Base-by-base conservation (phyloP, 2,329 filamentous ascomycete genomes). In the Chaetomium globosum region DNA sequence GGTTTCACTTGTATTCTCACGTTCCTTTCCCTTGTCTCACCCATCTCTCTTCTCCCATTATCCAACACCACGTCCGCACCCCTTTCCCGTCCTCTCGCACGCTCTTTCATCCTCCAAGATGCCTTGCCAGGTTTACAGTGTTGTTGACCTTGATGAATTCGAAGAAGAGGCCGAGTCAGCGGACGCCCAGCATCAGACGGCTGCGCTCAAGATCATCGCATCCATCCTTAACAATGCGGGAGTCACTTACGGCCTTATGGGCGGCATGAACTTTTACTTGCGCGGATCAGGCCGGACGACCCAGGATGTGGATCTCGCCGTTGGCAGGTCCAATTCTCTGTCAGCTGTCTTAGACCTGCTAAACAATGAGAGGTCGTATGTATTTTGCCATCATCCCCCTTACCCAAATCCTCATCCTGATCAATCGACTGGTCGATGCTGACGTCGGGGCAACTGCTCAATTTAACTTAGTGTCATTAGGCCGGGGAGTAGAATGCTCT, bases 271-370 rank as follows among this genome's bases (percentile, higher is more conserved):
- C 59, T 61, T 61, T 10, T 61, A 33, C 28, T 16, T 61, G 10
- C 59, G 59, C 12, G 59, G 59, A 10, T 61, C 59, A 13, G 51
- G 36, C 28, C 59, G 59, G 7, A 55, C 51, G 10, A 61, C 59
- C 12, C n/a, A 61, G 26, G 59, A 55, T 9, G 39, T 53, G 1
- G 59, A 61, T 19, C 8, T 55, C 19, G 51, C 52, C 1, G 59
- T 61, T 1, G 49, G 33, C 13, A 28, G 52, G 3, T 26, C n/a
- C 2, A 19, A 26, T n/a, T 55, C 51, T 19, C n/a, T 61, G 26
- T 6, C 46, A n/a, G 36, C 51, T 6, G 33, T 52, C 9, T 19
- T 61, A 9, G 36, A 55, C n/a, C 10, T 61, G 33, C 19, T 61
- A 36, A 55, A 54, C 23, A 36, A 49, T 6, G 59, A 55, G 3